phyloP scores from a whole-genome alignment of 305 asterid species.

The Fraxinus paxiana region DNA sequence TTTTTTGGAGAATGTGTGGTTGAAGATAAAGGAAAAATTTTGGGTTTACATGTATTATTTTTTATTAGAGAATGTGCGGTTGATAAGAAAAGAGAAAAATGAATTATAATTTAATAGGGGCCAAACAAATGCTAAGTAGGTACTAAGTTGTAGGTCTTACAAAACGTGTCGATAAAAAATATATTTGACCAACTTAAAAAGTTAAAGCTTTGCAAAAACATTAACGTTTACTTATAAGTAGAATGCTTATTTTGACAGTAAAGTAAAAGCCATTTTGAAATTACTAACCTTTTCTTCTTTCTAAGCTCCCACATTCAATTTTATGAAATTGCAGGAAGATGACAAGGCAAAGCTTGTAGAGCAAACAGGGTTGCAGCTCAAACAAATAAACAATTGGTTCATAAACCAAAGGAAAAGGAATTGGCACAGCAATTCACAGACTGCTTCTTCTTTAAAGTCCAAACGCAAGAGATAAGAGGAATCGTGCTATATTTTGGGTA shows the following conservation, averaged over 20 bases:
- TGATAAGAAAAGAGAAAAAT: too few relatives aligned
- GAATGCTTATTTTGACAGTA: neutral
- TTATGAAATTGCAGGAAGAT: conserved; percentile 55
- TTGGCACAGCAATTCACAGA: conserved; percentile 77
- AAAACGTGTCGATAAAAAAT: neutral
- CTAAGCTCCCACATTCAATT: neutral
- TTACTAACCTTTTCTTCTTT: neutral
- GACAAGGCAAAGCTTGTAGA: conserved; percentile 86
- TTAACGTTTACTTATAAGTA: neutral
- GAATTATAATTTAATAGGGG: too few relatives aligned
- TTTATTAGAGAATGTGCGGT: too few relatives aligned
- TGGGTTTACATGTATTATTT: too few relatives aligned
- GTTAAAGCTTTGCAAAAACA: neutral
- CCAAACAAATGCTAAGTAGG: neutral
- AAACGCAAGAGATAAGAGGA: conserved; percentile 69
- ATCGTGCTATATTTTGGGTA: neutral
- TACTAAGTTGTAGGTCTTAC: neutral
- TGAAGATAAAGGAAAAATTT: too few relatives aligned
- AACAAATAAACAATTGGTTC: conserved; percentile 86
- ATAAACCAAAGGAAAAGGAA: conserved; percentile 82
- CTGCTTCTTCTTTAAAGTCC: conserved; percentile 71
- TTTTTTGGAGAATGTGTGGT: too few relatives aligned
- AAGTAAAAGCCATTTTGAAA: neutral
- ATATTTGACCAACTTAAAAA: neutral
- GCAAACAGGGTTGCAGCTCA: conserved; percentile 76